Base-by-base conservation (phyloP, 139 green algal genomes). In the Micromonas pusilla region DNA sequence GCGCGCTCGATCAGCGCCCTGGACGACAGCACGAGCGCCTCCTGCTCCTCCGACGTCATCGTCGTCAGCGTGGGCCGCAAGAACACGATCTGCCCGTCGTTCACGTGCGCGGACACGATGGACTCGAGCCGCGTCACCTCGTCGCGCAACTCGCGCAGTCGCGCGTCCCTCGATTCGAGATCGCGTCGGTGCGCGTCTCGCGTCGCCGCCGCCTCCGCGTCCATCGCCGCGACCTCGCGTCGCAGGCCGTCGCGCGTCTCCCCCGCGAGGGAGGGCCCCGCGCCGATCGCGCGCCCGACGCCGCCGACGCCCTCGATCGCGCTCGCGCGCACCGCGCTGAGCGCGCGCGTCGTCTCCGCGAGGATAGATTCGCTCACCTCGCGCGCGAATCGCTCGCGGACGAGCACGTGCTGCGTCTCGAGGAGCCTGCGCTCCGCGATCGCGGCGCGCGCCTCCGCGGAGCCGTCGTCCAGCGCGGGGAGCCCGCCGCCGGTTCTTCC, bases 291-390 rank as follows among this genome's bases (percentile, higher is more conserved):
- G 19, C 52, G 20, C 52, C 20, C 19, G 52, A n/a, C 19, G 52
- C 16, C 19, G 52, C 16, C 19, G 52, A 63, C 19, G 36, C 68
- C 33, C 34, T 64, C 38, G 1, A 62, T 20, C 68, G 68, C 26
- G 23, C 34, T 36, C 20, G 20, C 2, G 23, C 68, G 26, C 68
- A 75, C 68, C 23, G 37, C 38, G 68, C 38, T 62, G 19, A 75
- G 30, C 36, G 37, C 25, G 21, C 30, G 60, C 21, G 68, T 26
- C 68, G 68, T 75, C 36, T 75, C 68, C 23, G 25, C 26, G 19
- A 75, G 30, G n/a, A 75, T 62, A 28, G 31, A 23, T 36, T 75
- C 68, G 4, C 34, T 62, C 37, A 75, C 38, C 38, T 75, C 68
- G 25, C 68, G 36, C 68, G 60, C 28, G 34, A 31, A 26, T 13